Conservation (phyloP, 352 stramenopile species). For the Pythium periplocum region DNA sequence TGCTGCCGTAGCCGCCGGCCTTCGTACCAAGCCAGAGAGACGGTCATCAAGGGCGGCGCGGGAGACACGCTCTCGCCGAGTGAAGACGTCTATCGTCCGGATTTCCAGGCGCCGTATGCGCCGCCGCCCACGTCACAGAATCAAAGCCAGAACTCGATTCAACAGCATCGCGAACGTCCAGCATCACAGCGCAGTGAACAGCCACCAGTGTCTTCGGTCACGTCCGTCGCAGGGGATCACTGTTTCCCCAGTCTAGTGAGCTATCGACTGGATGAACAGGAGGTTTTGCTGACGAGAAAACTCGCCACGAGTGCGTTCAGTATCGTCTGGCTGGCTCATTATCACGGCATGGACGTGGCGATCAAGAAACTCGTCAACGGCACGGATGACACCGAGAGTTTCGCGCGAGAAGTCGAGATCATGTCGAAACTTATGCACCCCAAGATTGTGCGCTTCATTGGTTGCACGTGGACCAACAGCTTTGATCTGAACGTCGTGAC, state of each 20-base stretch:
- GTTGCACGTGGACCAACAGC: constrained; percentile 72
- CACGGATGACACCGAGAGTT: constrained; percentile 56
- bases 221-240: constrained; percentile 18
- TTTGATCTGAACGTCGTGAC: constrained; percentile 63
- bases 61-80: not conserved
- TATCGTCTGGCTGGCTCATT: constrained; percentile 74
- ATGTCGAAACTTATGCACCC: constrained; percentile 70
- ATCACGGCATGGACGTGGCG: constrained; percentile 64
- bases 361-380: constrained; percentile 79
- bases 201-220: constrained; percentile 1
- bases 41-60: too few relatives aligned
- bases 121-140: constrained; percentile 1
- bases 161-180: constrained; percentile 1
- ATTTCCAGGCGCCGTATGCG: not conserved
- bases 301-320: constrained; percentile 69
- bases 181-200: constrained; percentile 1
- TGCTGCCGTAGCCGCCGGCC: too few relatives aligned
- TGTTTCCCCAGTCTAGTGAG: constrained; percentile 64
- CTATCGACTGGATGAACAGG: constrained; percentile 67
- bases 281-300: constrained; percentile 68
- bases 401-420: constrained; percentile 68
- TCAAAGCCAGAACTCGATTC: constrained; percentile 1
- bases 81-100: not conserved
- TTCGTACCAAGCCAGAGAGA: too few relatives aligned
- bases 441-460: constrained; percentile 78